These are phyloP conservation scores for Cladosporium velox DNA, from an alignment of 2,329 filamentous ascomycete genomes.

Conservation along the genomic window DNA sequence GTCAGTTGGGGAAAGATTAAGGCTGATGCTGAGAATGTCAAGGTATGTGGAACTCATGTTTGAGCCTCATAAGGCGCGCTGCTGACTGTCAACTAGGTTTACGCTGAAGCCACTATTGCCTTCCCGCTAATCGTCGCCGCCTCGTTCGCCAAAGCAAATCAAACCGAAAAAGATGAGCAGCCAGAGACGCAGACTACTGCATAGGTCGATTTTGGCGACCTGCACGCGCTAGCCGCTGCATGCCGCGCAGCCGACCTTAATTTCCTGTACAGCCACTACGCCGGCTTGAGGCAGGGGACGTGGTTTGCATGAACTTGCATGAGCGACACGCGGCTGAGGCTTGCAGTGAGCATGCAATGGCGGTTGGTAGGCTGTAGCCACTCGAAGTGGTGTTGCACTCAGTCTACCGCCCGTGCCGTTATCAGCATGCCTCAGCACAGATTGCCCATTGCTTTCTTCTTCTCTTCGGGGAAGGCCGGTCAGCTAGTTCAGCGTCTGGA, in stretches of 20 bases:
- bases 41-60: slow-evolving; percentile 57
- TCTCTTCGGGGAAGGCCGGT: background rate
- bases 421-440: background rate
- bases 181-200: background rate
- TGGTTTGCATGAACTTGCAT: slow-evolving; percentile 11
- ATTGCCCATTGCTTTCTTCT: background rate
- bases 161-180: slow-evolving; percentile 7
- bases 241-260: slow-evolving; percentile 5
- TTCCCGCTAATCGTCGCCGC: slow-evolving; percentile 69
- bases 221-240: slow-evolving; percentile 1
- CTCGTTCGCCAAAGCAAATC: slow-evolving; percentile 57
- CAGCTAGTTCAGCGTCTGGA: background rate
- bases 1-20: slow-evolving; percentile 99
- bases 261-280: slow-evolving; percentile 9
- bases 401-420: background rate
- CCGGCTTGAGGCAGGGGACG: slow-evolving; percentile 5
- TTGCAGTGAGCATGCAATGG: slow-evolving; percentile 2
- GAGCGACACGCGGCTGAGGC: slow-evolving; percentile 20
- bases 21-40: slow-evolving; percentile 80
- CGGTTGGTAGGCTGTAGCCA: background rate
- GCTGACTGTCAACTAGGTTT: slow-evolving; percentile 47
- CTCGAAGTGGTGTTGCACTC: background rate
- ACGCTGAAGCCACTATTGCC: slow-evolving; percentile 67
- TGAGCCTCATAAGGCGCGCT: background rate
- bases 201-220: background rate